These are phyloP conservation scores for Thraustochytrium sp. DNA, from an alignment of 352 stramenopile genomes.

Conservation along the genomic window DNA sequence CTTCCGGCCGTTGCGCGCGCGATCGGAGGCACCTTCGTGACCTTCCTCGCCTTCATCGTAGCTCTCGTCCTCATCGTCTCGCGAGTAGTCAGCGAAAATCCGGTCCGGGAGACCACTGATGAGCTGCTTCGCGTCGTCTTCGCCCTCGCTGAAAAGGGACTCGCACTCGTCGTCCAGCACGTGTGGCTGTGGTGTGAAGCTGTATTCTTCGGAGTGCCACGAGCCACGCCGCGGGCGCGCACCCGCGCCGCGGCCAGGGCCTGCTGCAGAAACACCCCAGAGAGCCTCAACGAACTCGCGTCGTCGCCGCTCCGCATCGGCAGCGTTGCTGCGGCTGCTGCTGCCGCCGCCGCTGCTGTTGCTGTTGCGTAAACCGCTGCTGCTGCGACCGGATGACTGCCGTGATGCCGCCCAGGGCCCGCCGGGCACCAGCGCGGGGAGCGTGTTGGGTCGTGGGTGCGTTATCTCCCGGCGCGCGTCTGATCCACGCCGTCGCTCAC, in stretches of 20 bases:
- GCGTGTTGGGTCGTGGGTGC: too few relatives aligned
- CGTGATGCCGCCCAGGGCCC: too few relatives aligned
- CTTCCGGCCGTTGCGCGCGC: neutral
- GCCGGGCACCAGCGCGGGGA: too few relatives aligned
- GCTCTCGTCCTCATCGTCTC: neutral
- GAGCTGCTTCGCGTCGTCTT: neutral
- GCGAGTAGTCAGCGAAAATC: neutral
- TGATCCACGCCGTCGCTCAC: too few relatives aligned
- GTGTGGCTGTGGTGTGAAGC: neutral
- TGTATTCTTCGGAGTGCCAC: too few relatives aligned
- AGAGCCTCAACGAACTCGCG: slow-evolving; percentile 20
- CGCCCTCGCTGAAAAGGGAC: neutral
- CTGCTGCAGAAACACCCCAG: neutral
- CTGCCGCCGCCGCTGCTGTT: too few relatives aligned
- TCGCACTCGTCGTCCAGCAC: neutral
- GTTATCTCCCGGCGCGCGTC: too few relatives aligned
- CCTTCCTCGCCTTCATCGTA: neutral
- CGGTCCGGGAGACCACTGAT: neutral
- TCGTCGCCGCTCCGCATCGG: neutral
- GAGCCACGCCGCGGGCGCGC: too few relatives aligned
- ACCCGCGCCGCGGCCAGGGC: too few relatives aligned
- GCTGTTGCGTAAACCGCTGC: too few relatives aligned
- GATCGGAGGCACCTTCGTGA: neutral
- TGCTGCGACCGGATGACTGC: too few relatives aligned
- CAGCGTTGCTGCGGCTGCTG: too few relatives aligned